Evolutionary conservation across 2,329 filamentous ascomycete species (phyloP).

Genomic region (Phoma sp.): DNA sequence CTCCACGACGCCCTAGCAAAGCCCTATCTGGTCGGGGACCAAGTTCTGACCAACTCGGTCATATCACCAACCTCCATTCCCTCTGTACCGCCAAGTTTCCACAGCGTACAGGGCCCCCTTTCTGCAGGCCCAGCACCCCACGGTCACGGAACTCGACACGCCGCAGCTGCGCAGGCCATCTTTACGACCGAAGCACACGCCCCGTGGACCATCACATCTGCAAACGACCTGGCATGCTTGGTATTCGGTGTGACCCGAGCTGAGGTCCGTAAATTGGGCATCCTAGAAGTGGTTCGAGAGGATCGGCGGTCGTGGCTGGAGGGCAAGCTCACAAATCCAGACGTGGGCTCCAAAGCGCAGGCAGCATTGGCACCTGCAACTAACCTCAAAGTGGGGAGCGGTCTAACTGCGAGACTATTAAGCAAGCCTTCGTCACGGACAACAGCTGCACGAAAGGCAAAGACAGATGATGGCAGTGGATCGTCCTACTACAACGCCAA

Average conservation of each 20-base stretch:
- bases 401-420: constrained; percentile 86
- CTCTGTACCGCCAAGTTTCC: constrained; percentile 45
- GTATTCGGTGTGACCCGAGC: constrained; percentile 99
- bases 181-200: constrained; percentile 92
- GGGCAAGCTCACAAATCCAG: constrained; percentile 76
- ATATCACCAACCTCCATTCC: constrained; percentile 57
- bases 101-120: constrained; percentile 43
- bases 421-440: constrained; percentile 77
- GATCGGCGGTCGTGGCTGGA: constrained; percentile 90
- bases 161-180: constrained; percentile 91
- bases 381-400: constrained; percentile 72
- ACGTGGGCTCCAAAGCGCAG: constrained; percentile 54
- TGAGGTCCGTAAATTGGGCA: constrained; percentile 92
- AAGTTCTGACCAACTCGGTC: constrained; percentile 52
- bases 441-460: constrained; percentile 65
- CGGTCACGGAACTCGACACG: constrained; percentile 88
- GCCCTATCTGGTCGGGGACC: constrained; percentile 71
- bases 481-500: constrained; percentile 59
- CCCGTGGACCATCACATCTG: constrained; percentile 95
- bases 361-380: constrained; percentile 47
- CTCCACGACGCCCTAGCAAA: constrained; percentile 85
- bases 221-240: constrained; percentile 94
- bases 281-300: constrained; percentile 91
- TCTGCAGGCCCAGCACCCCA: constrained; percentile 63
- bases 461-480: constrained; percentile 68